These are phyloP conservation scores for Nakaseomyces uthaithaninus DNA, from an alignment of 1,139 yeast genomes.

Conservation along the genomic window DNA sequence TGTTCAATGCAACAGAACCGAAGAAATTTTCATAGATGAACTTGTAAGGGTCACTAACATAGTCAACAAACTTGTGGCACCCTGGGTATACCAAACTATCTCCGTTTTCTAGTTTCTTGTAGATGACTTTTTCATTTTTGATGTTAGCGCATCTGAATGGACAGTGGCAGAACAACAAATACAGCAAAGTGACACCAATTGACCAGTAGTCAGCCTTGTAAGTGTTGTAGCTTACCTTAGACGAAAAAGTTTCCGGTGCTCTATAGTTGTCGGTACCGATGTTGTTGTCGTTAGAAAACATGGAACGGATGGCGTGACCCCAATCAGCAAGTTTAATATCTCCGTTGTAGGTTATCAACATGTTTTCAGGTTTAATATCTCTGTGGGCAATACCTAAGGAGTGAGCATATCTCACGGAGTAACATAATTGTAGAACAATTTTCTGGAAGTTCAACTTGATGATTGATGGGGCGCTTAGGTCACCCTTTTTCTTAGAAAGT, in stretches of 20 bases:
- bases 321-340: constrained; percentile 78
- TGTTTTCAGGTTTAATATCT: constrained; percentile 82
- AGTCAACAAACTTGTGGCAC: constrained; percentile 22
- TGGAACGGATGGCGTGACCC: constrained; percentile 70
- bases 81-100: background rate
- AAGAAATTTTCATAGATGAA: constrained; percentile 23
- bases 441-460: constrained; percentile 30
- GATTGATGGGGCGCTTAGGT: constrained; percentile 38
- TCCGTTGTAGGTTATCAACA: constrained; percentile 56
- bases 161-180: constrained; percentile 75
- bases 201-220: constrained; percentile 87
- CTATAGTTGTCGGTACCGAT: constrained; percentile 89
- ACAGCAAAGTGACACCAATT: constrained; percentile 71
- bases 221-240: constrained; percentile 35
- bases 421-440: constrained; percentile 61
- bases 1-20: constrained; percentile 3
- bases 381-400: constrained; percentile 67
- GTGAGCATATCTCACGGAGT: constrained; percentile 69
- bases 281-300: constrained; percentile 60
- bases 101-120: constrained; percentile 2
- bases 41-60: constrained; percentile 18
- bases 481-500: constrained; percentile 18
- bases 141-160: constrained; percentile 60
- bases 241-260: constrained; percentile 74
- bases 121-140: constrained; percentile 16